A percentile compares a stretch with the other conserved stretches of the same genome.
phyloP scores from a whole-genome alignment of 257 asterid genomes.

The Nicotiana benthamiana region DNA sequence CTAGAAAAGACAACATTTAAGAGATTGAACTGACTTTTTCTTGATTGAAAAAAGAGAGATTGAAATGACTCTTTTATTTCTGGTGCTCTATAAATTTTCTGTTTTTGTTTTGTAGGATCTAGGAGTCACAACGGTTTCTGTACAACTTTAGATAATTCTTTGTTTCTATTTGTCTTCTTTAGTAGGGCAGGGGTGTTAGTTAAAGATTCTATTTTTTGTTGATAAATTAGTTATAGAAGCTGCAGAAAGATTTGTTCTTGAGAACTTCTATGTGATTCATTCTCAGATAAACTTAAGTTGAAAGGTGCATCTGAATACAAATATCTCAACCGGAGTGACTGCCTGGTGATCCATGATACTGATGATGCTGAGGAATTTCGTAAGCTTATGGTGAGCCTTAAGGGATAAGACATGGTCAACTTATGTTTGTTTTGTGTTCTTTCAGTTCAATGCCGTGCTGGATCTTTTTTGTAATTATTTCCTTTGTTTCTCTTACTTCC shows the following conservation, averaged over 20 bases:
- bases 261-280: constrained; percentile 4
- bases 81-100: not conserved
- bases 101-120: not conserved
- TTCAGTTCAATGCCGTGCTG: constrained; percentile 5
- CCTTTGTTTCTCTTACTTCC: constrained; percentile 15
- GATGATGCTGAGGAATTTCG: constrained; percentile 67
- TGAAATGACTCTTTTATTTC: not conserved
- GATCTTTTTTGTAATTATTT: constrained; percentile 14
- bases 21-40: not conserved
- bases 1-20: not conserved
- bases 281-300: constrained; percentile 65
- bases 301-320: constrained; percentile 58
- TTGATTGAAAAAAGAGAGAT: not conserved
- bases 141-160: not conserved
- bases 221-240: not conserved
- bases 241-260: not conserved
- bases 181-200: not conserved
- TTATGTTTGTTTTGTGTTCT: constrained; percentile 1
- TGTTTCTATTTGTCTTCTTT: not conserved
- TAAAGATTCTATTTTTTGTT: not conserved
- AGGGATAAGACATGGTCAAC: not conserved
- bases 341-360: constrained; percentile 50
- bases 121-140: not conserved
- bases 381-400: constrained; percentile 30
- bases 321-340: constrained; percentile 73